Evolutionary conservation across 1,139 yeast species (phyloP).

Genomic region (Debaryomyces nepalensis): DNA sequence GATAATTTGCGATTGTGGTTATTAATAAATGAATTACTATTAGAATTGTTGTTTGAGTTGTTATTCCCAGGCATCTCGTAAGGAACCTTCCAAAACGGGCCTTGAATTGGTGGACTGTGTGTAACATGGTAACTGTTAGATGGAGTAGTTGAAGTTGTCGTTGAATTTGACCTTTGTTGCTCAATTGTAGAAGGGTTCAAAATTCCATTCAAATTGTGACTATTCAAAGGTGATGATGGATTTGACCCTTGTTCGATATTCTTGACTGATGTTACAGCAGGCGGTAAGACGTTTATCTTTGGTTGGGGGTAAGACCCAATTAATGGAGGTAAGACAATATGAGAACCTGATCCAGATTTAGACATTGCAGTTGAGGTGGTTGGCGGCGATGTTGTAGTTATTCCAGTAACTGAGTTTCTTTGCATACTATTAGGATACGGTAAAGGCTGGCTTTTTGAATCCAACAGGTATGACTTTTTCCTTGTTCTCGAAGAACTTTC

Average conservation of each 20-base stretch:
- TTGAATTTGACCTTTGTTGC: conserved; percentile 15
- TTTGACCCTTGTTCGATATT: conserved; percentile 17
- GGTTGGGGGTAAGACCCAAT: conserved; percentile 17
- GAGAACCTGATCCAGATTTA: conserved; percentile 15
- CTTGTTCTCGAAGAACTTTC: conserved; percentile 18
- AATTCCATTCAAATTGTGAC: conserved; percentile 18
- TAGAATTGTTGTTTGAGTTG: conserved; percentile 10
- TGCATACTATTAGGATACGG: conserved; percentile 8
- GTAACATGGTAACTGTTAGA: conserved; percentile 15
- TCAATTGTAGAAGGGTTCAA: conserved; percentile 13
- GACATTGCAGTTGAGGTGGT: conserved; percentile 15
- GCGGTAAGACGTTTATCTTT: conserved; percentile 15
- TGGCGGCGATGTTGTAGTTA: conserved; percentile 13
- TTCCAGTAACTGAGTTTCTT: conserved; percentile 1
- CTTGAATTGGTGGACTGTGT: conserved; percentile 45
- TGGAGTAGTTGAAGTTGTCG: conserved; percentile 12
- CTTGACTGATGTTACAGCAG: conserved; percentile 18
- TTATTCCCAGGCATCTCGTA: conserved; percentile 48
- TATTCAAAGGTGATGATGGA: conserved; percentile 28
- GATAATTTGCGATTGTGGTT: conserved; percentile 37
- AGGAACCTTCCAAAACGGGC: conserved; percentile 57
- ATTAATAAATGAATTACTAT: conserved; percentile 3
- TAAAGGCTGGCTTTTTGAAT: conserved; percentile 14
- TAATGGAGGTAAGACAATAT: conserved; percentile 22
- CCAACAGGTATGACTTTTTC: conserved; percentile 14